Base-by-base conservation (phyloP, 805 yeast genomes). In the Gaillardinia entomophila region DNA sequence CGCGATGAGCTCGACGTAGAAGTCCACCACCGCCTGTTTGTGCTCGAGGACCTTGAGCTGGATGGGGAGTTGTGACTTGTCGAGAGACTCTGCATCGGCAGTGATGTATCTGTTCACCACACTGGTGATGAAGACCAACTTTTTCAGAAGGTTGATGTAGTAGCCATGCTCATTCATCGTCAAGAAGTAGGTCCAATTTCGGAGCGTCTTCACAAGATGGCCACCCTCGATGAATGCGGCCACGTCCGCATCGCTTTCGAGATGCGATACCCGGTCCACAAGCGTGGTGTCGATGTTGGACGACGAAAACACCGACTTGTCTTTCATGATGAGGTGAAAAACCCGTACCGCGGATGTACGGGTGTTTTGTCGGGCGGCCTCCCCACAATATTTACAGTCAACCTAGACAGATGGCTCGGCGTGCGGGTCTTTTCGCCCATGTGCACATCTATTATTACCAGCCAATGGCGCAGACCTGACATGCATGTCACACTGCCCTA, bases 1-100 rank as follows among this genome's bases (percentile, higher is more conserved):
- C 1, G 67, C 59, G 7, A 87, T 51, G 3, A 88, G 57, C 11
- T 71, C 70, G 31, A 67, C 68, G 35, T 80, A 68, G 16, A 79
- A 49, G 6, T 58, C 58, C 3, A 42, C 32, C 22, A 60, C 35
- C n/a, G 29, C 28, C 4, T 31, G 54, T 46, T 40, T 36, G 28
- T 49, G 40, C 20, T 48, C 49, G 8, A 42, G 33, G n/a, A 48
- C 33, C 12, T 37, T 16, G 11, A 40, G 32, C 30, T 37, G 23
- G n/a, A 6, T 8, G 14, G 38, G 35, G 33, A 42, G 28, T 23
- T 37, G 40, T 16, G 36, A 23, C 3, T 35, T 31, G 8, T 34
- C 33, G 26, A 31, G 33, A 13, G 42, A 26, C 30, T 34, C 36
- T 14, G 35, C 38, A 28, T 52, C 54, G 10, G 41, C 28, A 16